Conservation (phyloP, 2,329 filamentous ascomycete species). For the Endoconidiophora laricicola region DNA sequence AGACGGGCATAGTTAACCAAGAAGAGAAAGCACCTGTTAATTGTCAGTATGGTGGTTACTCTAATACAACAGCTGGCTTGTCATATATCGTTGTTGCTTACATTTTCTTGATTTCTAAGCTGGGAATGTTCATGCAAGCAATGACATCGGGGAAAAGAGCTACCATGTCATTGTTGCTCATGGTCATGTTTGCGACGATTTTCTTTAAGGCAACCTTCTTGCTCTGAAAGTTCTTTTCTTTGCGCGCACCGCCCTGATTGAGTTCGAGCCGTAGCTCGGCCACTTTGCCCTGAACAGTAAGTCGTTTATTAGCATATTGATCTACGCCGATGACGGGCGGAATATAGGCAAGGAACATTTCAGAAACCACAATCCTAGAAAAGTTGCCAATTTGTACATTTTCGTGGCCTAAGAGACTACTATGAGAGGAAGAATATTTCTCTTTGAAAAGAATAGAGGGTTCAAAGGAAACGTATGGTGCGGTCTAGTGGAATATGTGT, state of each 20-base stretch:
- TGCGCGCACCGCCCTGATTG: conserved; percentile 72
- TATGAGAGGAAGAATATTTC: neutral
- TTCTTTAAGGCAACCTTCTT: conserved; percentile 99
- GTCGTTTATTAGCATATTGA: conserved; percentile 18
- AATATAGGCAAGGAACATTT: conserved; percentile 38
- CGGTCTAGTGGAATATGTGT: neutral
- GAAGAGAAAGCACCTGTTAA: conserved; percentile 80
- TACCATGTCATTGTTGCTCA: conserved; percentile 99
- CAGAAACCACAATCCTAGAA: neutral
- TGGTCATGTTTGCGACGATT: conserved; percentile 99
- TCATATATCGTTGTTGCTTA: conserved; percentile 27
- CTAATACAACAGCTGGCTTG: neutral
- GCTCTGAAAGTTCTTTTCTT: conserved; percentile 86
- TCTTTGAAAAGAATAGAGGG: neutral
- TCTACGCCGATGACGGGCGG: conserved; percentile 22
- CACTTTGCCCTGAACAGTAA: conserved; percentile 78
- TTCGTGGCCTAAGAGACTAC: neutral
- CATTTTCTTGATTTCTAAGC: conserved; percentile 99
- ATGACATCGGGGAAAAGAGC: conserved; percentile 92
- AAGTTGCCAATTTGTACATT: neutral
- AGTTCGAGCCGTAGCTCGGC: conserved; percentile 91
- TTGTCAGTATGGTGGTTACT: neutral
- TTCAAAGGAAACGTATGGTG: neutral
- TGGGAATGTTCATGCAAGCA: conserved; percentile 84
- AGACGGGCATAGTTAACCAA: conserved; percentile 92